A percentile compares a stretch with the other conserved stretches of the same genome.
These are phyloP conservation scores for Gossypium arboreum DNA, from an alignment of 345 rosid genomes.

Conservation along the genomic window DNA sequence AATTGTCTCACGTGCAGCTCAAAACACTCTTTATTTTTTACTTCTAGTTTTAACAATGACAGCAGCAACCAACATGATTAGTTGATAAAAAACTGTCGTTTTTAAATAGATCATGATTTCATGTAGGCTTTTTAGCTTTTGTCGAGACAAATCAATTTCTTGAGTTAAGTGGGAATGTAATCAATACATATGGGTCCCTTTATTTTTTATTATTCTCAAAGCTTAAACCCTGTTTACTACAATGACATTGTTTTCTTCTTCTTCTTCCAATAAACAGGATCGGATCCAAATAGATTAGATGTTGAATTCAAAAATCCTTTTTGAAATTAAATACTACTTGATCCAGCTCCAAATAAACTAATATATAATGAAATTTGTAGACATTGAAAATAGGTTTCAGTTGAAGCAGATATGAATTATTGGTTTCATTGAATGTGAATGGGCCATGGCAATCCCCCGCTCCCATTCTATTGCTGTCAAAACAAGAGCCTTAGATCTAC, in stretches of 20 bases:
- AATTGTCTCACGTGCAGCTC: not conserved
- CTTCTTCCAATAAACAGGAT: not conserved
- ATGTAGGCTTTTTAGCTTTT: not conserved
- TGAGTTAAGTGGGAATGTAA: not conserved
- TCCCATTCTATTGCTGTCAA: not conserved
- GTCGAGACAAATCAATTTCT: not conserved
- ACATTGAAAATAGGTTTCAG: not conserved
- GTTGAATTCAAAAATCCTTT: not conserved
- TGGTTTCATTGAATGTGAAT: conserved; percentile 9
- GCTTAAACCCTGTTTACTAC: not conserved
- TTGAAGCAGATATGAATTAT: not conserved
- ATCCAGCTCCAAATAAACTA: not conserved
- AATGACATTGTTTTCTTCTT: not conserved
- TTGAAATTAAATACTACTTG: not conserved
- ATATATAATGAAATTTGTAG: not conserved
- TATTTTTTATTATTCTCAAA: not conserved
- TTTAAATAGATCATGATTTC: not conserved
- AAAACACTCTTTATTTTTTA: not conserved
- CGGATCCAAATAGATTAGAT: not conserved
- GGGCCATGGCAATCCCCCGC: not conserved
- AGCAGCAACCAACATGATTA: not conserved
- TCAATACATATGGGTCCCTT: not conserved
- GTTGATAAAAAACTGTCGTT: not conserved
- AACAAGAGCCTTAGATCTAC: not conserved
- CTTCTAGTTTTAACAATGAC: not conserved